These are phyloP conservation scores for Suillus fuscotomentosus DNA, from an alignment of 768 basidiomycete species.

Conservation along the genomic window DNA sequence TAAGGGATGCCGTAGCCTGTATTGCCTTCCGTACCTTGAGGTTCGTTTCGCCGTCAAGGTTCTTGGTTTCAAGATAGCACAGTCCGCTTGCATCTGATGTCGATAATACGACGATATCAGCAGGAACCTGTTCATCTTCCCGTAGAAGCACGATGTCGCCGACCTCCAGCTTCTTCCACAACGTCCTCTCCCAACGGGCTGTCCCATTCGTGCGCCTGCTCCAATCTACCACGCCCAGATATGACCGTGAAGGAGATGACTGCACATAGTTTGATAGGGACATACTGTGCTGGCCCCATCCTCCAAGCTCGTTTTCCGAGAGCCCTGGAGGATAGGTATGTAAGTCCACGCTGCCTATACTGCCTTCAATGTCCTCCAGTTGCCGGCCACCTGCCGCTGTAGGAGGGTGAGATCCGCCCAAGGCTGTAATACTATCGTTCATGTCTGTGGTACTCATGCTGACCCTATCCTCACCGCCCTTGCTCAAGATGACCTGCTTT, in stretches of 20 bases:
- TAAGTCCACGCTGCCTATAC: slow-evolving; percentile 48
- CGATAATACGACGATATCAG: slow-evolving; percentile 90
- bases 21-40: slow-evolving; percentile 82
- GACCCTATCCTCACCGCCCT: slow-evolving; percentile 29
- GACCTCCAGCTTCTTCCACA: slow-evolving; percentile 99
- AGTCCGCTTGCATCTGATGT: slow-evolving; percentile 90
- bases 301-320: slow-evolving; percentile 25
- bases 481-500: slow-evolving; percentile 60
- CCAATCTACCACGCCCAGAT: slow-evolving; percentile 81
- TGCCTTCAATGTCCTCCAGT: slow-evolving; percentile 59
- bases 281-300: slow-evolving; percentile 36
- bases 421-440: slow-evolving; percentile 44
- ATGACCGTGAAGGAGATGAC: slow-evolving; percentile 54
- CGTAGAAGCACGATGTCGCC: slow-evolving; percentile 91
- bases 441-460: slow-evolving; percentile 47
- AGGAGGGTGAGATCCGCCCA: slow-evolving; percentile 14
- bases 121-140: slow-evolving; percentile 96
- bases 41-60: slow-evolving; percentile 97
- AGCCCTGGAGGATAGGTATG: slow-evolving; percentile 62
- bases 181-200: slow-evolving; percentile 88
- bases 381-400: slow-evolving; percentile 46
- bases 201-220: slow-evolving; percentile 62
- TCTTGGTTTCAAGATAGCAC: slow-evolving; percentile 98
- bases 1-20: slow-evolving; percentile 70
- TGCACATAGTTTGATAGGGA: slow-evolving; percentile 52